These are phyloP conservation scores for Phialocephala subalpina DNA, from an alignment of 2,329 filamentous ascomycete species.

Conservation along the genomic window DNA sequence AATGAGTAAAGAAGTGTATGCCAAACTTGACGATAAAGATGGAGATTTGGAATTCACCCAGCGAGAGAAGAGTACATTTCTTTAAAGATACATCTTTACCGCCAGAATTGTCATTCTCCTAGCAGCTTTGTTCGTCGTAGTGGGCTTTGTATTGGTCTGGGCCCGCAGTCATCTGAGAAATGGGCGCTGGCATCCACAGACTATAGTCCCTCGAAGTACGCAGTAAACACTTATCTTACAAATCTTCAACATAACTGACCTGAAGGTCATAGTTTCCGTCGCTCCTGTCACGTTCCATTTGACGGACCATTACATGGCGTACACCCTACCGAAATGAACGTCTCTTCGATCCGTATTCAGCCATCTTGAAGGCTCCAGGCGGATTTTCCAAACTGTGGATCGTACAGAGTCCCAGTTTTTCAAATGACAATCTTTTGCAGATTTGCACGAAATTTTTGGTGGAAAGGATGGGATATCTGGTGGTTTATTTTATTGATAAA, in stretches of 20 bases:
- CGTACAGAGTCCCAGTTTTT: too few relatives aligned
- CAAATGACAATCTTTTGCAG: too few relatives aligned
- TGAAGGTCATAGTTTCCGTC: neutral
- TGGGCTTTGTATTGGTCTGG: neutral
- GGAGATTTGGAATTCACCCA: neutral
- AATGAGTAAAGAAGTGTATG: neutral
- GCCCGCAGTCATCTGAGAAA: conserved; percentile 8
- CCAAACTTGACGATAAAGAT: neutral
- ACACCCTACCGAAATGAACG: too few relatives aligned
- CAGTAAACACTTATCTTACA: neutral
- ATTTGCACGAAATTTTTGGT: too few relatives aligned
- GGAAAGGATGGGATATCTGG: too few relatives aligned
- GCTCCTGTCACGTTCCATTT: conserved; percentile 3
- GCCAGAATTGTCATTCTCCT: neutral
- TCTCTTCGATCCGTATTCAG: too few relatives aligned
- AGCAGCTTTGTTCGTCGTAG: neutral
- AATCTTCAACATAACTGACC: neutral
- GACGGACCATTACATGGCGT: conserved; percentile 9
- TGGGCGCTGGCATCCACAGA: conserved; percentile 17
- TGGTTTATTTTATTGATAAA: too few relatives aligned
- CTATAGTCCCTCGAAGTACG: conserved; percentile 14
- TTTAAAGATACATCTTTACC: neutral
- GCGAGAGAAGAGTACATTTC: neutral
- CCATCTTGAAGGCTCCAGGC: too few relatives aligned
- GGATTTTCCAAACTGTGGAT: too few relatives aligned